A percentile compares a stretch with the other conserved stretches of the same genome.
These are phyloP conservation scores for Blastobotrys parvus DNA, from an alignment of 805 yeast genomes.

Conservation along the genomic window DNA sequence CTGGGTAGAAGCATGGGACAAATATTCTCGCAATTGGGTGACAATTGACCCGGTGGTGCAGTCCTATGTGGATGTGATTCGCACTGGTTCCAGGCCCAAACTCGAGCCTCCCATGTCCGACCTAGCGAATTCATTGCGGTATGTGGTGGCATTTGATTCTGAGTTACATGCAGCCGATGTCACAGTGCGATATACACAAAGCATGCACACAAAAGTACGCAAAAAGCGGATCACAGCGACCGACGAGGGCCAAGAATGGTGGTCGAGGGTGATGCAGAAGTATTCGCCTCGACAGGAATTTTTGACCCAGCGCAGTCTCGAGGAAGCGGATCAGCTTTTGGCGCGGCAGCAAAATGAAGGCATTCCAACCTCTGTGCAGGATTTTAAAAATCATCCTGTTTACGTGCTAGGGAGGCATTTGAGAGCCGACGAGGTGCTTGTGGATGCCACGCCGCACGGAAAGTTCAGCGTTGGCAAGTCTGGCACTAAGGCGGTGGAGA, in stretches of 20 bases:
- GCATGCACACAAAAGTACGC: constrained; percentile 64
- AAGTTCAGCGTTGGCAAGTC: constrained; percentile 39
- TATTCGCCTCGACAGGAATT: constrained; percentile 13
- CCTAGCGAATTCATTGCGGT: constrained; percentile 50
- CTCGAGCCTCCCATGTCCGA: constrained; percentile 69
- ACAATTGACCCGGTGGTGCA: constrained; percentile 74
- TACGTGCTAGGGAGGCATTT: constrained; percentile 75
- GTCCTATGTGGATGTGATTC: constrained; percentile 52
- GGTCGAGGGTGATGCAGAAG: constrained; percentile 35
- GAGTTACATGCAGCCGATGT: constrained; percentile 66
- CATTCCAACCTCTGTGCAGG: constrained; percentile 76
- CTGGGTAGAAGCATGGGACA: constrained; percentile 95
- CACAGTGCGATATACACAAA: constrained; percentile 70
- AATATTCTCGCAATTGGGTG: constrained; percentile 63
- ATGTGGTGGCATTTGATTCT: constrained; percentile 70
- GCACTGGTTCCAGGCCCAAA: constrained; percentile 37
- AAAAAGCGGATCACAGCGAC: constrained; percentile 57
- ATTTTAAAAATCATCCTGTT: constrained; percentile 79
- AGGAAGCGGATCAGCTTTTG: constrained; percentile 53
- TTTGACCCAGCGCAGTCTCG: constrained; percentile 27
- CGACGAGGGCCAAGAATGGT: constrained; percentile 59
- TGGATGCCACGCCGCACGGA: constrained; percentile 65
- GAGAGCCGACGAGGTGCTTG: constrained; percentile 60
- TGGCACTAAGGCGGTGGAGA: constrained; percentile 9
- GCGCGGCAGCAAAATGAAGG: constrained; percentile 68